Evolutionary conservation across 2,329 filamentous ascomycete genomes (phyloP), one percentile per base, ranked within the genome.

Genomic region (Fusarium euwallaceae): DNA sequence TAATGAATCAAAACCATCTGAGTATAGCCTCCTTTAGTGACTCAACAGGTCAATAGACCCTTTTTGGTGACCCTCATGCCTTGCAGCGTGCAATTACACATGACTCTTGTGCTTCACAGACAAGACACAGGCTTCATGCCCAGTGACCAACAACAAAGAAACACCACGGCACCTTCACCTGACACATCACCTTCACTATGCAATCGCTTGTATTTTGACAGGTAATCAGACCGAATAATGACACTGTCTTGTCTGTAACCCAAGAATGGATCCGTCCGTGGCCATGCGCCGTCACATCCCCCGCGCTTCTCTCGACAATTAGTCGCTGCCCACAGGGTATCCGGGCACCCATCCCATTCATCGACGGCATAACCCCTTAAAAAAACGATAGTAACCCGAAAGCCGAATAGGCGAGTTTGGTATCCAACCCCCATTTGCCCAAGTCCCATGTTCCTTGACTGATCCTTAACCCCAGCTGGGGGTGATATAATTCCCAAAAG

Each of bases 241-340:
- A 41, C 64, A 34, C 62, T 70, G 39, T 72, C 60, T 64, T 65
- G 68, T 69, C 75, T 72, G 69, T 60, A 61, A 75, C 61, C 75
- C 65, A 64, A 68, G 61, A 75, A 34, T 32, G 29, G 29, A 34
- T 34, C 32, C 32, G 59, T 71, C 53, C 65, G 55, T 75, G 65
- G 66, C 70, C 60, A 61, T 69, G 67, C 68, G 58, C 70, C 29
- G 32, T 61, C 61, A 63, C 65, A 59, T 78, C 67, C 67, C 67
- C 43, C 43, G 43, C 43, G 56, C 68, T 66, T 66, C 67, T 66
- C 60, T 66, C 61, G 69, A 76, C 76, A 71, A 78, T 78, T 75
- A 79, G 75, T 72, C 76, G 72, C 72, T 76, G 75, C 76, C 76
- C 70, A 77, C 66, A 63, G 77, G 77, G 77, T 78, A 78, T 79